Conservation (phyloP, 1,284 basidiomycete species). For the Testicularia cyperi region DNA sequence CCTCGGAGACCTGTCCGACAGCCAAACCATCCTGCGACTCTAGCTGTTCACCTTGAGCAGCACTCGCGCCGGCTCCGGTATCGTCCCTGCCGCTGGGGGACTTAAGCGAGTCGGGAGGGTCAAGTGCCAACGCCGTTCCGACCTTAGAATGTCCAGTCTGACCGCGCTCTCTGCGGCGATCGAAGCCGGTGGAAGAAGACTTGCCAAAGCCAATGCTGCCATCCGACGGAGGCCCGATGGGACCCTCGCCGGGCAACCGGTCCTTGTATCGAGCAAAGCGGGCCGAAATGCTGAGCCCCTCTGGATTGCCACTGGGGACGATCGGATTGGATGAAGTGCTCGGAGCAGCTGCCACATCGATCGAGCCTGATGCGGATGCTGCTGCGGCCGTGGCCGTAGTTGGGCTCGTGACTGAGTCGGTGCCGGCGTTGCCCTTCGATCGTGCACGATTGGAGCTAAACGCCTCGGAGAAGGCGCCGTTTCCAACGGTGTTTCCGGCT, state of each 20-base stretch:
- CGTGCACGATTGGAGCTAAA: conserved; percentile 36
- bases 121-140: too few species aligned
- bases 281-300: conserved; percentile 35
- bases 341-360: neutral
- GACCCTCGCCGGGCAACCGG: conserved; percentile 47
- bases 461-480: conserved; percentile 23
- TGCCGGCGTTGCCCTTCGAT: conserved; percentile 10
- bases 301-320: conserved; percentile 28
- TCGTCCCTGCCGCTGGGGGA: conserved; percentile 5
- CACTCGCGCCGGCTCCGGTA: neutral
- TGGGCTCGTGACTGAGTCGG: conserved; percentile 4
- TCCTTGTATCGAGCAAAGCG: conserved; percentile 43
- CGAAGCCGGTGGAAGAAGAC: conserved; percentile 36
- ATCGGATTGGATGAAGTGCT: conserved; percentile 20
- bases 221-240: conserved; percentile 51
- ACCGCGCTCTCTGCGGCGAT: conserved; percentile 30
- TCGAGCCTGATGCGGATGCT: too few species aligned
- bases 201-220: conserved; percentile 52
- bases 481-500: too few species aligned
- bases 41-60: conserved; percentile 1
- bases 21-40: neutral
- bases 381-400: conserved; percentile 3
- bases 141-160: neutral
- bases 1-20: conserved; percentile 1
- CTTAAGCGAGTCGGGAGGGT: neutral